Evolutionary conservation across 2,329 filamentous ascomycete species (phyloP).

Genomic region (Stagonosporopsis cucurbitacearum): DNA sequence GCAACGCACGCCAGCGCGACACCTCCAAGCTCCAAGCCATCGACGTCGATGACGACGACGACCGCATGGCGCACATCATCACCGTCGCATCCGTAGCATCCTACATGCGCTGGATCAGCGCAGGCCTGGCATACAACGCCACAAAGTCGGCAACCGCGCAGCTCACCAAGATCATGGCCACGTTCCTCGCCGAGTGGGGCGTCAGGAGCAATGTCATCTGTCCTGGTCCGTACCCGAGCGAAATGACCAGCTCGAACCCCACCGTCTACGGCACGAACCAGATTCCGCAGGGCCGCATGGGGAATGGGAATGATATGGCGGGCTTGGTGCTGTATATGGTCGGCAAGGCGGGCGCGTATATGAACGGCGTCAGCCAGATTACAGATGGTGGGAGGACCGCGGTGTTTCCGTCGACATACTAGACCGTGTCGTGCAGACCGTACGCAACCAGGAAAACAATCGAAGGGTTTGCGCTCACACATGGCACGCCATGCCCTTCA

Average conservation of each 20-base stretch:
- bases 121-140: constrained; percentile 53
- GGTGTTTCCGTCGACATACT: constrained; percentile 47
- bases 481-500: no score
- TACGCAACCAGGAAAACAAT: background rate
- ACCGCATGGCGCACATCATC: constrained; percentile 56
- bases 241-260: constrained; percentile 49
- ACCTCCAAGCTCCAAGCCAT: constrained; percentile 23
- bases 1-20: constrained; percentile 34
- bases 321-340: constrained; percentile 60
- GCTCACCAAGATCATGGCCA: constrained; percentile 54
- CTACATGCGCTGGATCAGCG: constrained; percentile 48
- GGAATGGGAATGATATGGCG: constrained; percentile 55
- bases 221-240: constrained; percentile 54
- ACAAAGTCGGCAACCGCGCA: constrained; percentile 54
- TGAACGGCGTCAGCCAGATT: constrained; percentile 60
- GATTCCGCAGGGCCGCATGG: constrained; percentile 51
- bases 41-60: constrained; percentile 40
- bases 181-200: constrained; percentile 53
- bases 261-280: constrained; percentile 43
- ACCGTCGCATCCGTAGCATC: constrained; percentile 52
- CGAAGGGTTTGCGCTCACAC: background rate
- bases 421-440: background rate
- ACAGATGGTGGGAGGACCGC: constrained; percentile 54
- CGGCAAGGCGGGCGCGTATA: constrained; percentile 59
- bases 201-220: constrained; percentile 56